phyloP scores from a whole-genome alignment of 225 moss, liverwort and hornwort species.

The Thuidium tamariscinum region DNA sequence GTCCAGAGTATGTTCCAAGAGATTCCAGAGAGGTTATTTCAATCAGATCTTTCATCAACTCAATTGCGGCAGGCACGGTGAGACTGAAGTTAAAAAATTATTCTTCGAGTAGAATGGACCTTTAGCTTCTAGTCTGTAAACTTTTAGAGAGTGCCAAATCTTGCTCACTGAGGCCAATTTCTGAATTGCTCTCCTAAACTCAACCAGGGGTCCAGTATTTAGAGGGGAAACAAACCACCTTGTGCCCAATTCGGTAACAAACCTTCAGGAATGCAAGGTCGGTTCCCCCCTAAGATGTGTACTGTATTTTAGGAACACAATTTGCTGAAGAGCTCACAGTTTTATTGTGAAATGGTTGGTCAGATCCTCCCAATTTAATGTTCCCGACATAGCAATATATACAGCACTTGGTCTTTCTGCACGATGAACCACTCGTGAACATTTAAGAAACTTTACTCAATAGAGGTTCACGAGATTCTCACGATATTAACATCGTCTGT shows the following conservation, averaged over 20 bases:
- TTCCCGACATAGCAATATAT: neutral
- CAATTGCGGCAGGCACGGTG: slow-evolving; percentile 43
- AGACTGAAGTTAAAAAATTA: neutral
- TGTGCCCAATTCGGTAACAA: neutral
- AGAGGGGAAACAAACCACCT: neutral
- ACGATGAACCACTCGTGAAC: neutral
- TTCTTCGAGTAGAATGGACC: neutral
- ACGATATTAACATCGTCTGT: neutral
- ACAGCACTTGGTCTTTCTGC: neutral
- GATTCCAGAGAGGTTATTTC: slow-evolving; percentile 44
- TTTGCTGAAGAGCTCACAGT: neutral
- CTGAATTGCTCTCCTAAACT: neutral
- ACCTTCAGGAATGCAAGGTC: neutral
- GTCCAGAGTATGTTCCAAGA: slow-evolving; percentile 55
- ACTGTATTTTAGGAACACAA: neutral
- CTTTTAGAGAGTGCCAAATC: neutral
- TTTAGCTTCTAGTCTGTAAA: neutral
- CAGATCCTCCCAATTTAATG: neutral
- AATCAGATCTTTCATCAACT: slow-evolving; percentile 82
- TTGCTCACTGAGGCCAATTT: neutral
- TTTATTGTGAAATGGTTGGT: neutral
- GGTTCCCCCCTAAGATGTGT: neutral
- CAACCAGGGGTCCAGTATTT: neutral
- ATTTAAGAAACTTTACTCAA: neutral
- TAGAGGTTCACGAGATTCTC: neutral